Conservation (phyloP, 75 land plant species). For the Chamaecyparis obtusa region DNA sequence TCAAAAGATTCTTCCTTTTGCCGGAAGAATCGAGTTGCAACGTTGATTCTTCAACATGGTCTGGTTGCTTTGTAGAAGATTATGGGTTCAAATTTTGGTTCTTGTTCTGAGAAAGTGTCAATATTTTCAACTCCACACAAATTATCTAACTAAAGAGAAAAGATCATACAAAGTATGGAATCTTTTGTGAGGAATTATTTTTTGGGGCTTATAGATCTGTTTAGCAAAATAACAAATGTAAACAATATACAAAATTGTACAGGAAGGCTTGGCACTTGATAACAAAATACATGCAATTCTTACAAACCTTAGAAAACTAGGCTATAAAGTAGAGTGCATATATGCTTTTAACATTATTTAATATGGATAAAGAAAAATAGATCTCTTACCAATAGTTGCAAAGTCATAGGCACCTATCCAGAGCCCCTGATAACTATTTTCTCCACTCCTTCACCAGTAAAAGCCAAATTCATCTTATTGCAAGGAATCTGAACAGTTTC, state of each 20-base stretch:
- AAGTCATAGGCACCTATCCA: slow-evolving; percentile 34
- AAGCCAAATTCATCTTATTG: slow-evolving; percentile 51
- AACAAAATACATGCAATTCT: background rate
- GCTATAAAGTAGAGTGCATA: background rate
- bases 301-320: background rate
- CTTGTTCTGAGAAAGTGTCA: slow-evolving; percentile 41
- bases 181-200: too few species aligned
- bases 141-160: too few species aligned
- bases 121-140: too few species aligned
- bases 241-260: too few species aligned
- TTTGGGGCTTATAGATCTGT: too few species aligned
- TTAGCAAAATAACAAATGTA: too few species aligned
- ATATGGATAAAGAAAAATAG: too few species aligned
- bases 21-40: slow-evolving; percentile 19
- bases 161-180: too few species aligned
- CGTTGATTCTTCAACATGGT: slow-evolving; percentile 16
- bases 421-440: slow-evolving; percentile 63
- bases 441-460: slow-evolving; percentile 68
- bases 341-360: too few species aligned
- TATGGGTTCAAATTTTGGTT: slow-evolving; percentile 19
- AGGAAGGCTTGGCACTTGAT: background rate
- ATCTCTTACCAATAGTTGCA: slow-evolving; percentile 52
- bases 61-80: background rate
- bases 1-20: too few species aligned
- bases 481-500: slow-evolving; percentile 61